Base-by-base conservation (phyloP, 2,329 filamentous ascomycete species). In the Xylariaceae sp. region DNA sequence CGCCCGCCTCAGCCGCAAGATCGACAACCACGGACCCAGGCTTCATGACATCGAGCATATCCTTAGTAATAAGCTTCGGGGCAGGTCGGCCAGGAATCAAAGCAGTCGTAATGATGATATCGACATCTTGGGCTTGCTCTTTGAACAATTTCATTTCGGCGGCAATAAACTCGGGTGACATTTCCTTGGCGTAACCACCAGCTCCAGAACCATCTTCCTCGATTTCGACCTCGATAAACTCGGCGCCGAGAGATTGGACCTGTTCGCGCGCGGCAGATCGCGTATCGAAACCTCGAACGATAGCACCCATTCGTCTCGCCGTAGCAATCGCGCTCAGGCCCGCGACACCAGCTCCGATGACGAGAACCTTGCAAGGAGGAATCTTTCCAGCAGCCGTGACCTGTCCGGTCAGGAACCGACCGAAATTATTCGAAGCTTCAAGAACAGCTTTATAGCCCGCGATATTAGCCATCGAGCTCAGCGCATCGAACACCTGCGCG, bases 401-500 rank as follows among this genome's bases (percentile, higher is more conserved):
- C 64, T 95, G 90, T 22, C 89, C 90, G 11, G 89, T 94, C 55
- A 95, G 68, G 61, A 94, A 95, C 37, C 89, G 82, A 42, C 89
- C 89, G 66, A 94, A 95, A 52, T 86, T 82, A 66, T 95, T 95
- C 12, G 88, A 91, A 1, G 89, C 90, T 65, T 95, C 89, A 35
- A 95, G 72, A 1, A 95, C 88, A 33, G 89, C 90, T 67, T 94
- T 95, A 70, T 95, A 95, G 0, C 90, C 90, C 19, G 89, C 88
- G 68, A 95, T 95, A 58, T 95, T 95, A 49, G 90, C 89, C 90
- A 95, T 95, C 8, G 87, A 93, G 64, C 88, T 90, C 45, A 95
- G 74, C 1, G 88, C 89, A 67, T 95, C 89, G 58, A 94, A 95
- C 0, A 87, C 83, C 63, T 95, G 90, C 1, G 90, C 89, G 37